Conservation (phyloP, 1,284 basidiomycete genomes). For the Pascua guehoae region DNA sequence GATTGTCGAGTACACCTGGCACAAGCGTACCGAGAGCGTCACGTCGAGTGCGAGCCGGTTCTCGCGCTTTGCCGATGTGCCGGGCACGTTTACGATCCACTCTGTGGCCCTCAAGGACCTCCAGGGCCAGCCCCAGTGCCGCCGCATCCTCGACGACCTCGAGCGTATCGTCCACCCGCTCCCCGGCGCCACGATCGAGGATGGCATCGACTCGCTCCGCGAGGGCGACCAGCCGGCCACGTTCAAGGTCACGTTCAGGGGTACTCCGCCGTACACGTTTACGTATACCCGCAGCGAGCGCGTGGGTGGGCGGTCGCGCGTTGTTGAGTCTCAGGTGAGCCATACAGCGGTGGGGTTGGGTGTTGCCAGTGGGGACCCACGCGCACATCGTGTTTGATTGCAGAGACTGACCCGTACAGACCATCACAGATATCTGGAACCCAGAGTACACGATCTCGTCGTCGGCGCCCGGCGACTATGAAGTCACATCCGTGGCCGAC, state of each 20-base stretch:
- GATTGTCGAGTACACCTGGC: constrained; percentile 84
- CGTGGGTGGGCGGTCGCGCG: constrained; percentile 50
- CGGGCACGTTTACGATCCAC: constrained; percentile 75
- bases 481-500: constrained; percentile 81
- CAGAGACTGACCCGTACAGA: constrained; percentile 39
- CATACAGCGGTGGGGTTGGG: neutral
- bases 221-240: constrained; percentile 94
- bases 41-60: constrained; percentile 76
- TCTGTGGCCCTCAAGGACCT: constrained; percentile 82
- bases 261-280: constrained; percentile 92
- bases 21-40: constrained; percentile 69
- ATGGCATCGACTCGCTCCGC: constrained; percentile 83
- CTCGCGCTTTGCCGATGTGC: constrained; percentile 71
- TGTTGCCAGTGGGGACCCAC: no score
- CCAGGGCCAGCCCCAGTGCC: constrained; percentile 60
- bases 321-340: constrained; percentile 71
- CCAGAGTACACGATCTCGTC: constrained; percentile 83
- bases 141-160: constrained; percentile 71
- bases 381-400: neutral
- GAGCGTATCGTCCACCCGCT: constrained; percentile 73
- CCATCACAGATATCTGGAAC: constrained; percentile 71
- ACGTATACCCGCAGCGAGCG: constrained; percentile 71
- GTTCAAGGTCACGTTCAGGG: constrained; percentile 71
- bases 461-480: constrained; percentile 69
- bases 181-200: constrained; percentile 80